phyloP scores from a whole-genome alignment of 164 flowering plant species.

The Magnolia kwangsiensis region DNA sequence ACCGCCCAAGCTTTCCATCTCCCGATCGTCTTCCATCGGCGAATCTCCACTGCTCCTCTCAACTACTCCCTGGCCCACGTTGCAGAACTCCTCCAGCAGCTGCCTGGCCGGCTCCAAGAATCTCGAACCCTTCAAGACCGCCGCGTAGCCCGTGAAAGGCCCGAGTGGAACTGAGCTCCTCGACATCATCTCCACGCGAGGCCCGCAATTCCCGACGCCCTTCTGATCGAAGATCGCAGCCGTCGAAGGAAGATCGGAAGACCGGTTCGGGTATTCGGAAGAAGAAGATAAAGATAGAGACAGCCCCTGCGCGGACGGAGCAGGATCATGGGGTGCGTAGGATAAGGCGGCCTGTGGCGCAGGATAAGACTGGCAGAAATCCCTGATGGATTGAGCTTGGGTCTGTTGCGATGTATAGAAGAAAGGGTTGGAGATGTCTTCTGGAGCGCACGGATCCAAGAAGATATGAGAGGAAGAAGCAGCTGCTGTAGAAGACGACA shows the following conservation, averaged over 20 bases:
- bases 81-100: slow-evolving; percentile 67
- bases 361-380: slow-evolving; percentile 15
- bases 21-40: slow-evolving; percentile 24
- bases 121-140: slow-evolving; percentile 65
- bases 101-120: slow-evolving; percentile 82
- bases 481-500: neutral
- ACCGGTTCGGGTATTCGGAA: slow-evolving; percentile 35
- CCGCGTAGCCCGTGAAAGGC: slow-evolving; percentile 84
- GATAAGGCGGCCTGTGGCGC: slow-evolving; percentile 5
- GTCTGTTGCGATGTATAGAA: neutral
- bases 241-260: neutral
- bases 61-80: slow-evolving; percentile 34
- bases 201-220: slow-evolving; percentile 16
- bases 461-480: slow-evolving; percentile 31
- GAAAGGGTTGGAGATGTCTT: slow-evolving; percentile 10
- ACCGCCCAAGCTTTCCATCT: slow-evolving; percentile 20
- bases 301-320: slow-evolving; percentile 32
- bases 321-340: slow-evolving; percentile 12
- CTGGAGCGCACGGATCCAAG: slow-evolving; percentile 23
- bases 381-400: neutral
- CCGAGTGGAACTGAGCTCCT: slow-evolving; percentile 57
- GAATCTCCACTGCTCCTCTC: slow-evolving; percentile 28
- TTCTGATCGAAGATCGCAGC: slow-evolving; percentile 16
- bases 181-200: slow-evolving; percentile 18
- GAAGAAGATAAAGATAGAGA: slow-evolving; percentile 70